Percentiles rank a stretch among this genome's conserved stretches.
Conservation (phyloP, 345 rosid genomes). For the Laguncularia racemosa region DNA sequence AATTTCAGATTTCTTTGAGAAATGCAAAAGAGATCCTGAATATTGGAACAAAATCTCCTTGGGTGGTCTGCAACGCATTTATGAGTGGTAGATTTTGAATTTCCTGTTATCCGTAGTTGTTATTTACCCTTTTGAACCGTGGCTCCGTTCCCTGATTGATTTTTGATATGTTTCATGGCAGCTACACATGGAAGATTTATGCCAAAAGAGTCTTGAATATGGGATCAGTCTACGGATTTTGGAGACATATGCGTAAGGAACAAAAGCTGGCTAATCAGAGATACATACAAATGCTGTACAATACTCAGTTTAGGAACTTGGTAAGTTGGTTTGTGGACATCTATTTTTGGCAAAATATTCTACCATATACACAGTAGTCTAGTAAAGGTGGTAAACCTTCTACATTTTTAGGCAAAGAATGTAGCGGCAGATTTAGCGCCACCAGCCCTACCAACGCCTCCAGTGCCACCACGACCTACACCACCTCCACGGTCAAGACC, state of each 20-base stretch:
- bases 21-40: slow-evolving; percentile 41
- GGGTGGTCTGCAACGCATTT: slow-evolving; percentile 60
- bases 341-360: not conserved
- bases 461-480: slow-evolving; percentile 7
- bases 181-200: slow-evolving; percentile 91
- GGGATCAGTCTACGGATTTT: slow-evolving; percentile 76
- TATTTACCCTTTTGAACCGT: not conserved
- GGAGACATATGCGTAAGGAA: slow-evolving; percentile 73
- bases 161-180: slow-evolving; percentile 13
- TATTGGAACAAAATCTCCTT: slow-evolving; percentile 58
- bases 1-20: slow-evolving; percentile 76
- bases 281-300: slow-evolving; percentile 62
- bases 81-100: slow-evolving; percentile 52
- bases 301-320: slow-evolving; percentile 62
- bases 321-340: slow-evolving; percentile 31
- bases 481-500: slow-evolving; percentile 6
- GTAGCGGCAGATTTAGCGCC: slow-evolving; percentile 20
- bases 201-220: slow-evolving; percentile 63
- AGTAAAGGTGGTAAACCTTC: not conserved
- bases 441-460: slow-evolving; percentile 8
- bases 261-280: slow-evolving; percentile 68
- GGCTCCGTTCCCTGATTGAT: not conserved
- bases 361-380: not conserved
- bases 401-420: slow-evolving; percentile 38
- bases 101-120: not conserved